Evolutionary conservation across 306 rosid species (phyloP).

Genomic region (Prunus mume): DNA sequence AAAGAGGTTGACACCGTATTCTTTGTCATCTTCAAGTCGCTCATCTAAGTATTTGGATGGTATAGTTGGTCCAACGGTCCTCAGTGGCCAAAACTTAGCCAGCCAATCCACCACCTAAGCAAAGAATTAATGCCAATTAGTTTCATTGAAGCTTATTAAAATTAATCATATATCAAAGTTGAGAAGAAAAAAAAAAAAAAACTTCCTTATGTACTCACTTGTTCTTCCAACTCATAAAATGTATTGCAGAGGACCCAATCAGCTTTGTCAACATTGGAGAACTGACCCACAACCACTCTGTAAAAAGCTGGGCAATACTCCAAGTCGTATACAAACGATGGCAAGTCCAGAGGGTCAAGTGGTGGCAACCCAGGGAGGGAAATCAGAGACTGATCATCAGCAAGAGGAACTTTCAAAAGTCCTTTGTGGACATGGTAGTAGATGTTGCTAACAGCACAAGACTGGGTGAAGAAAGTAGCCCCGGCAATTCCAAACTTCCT

Average conservation of each 20-base stretch:
- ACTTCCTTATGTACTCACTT: constrained; percentile 23
- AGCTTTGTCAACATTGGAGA: constrained; percentile 37
- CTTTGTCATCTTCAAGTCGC: constrained; percentile 22
- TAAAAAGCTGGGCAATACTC: constrained; percentile 45
- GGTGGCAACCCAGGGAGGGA: constrained; percentile 44
- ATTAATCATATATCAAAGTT: background rate
- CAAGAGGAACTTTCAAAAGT: constrained; percentile 21
- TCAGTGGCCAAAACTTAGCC: constrained; percentile 9
- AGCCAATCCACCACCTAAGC: constrained; percentile 23
- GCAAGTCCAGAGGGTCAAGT: constrained; percentile 46
- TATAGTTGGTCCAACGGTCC: constrained; percentile 35
- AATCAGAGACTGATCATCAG: constrained; percentile 24
- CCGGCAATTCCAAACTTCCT: constrained; percentile 28
- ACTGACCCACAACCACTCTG: constrained; percentile 44
- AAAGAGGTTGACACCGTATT: constrained; percentile 14
- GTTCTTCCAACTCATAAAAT: constrained; percentile 50
- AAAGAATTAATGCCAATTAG: background rate
- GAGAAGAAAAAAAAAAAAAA: background rate
- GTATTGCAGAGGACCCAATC: constrained; percentile 56
- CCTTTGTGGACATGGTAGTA: constrained; percentile 28
- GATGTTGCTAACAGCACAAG: constrained; percentile 23
- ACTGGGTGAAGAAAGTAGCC: constrained; percentile 30
- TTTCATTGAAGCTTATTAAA: background rate
- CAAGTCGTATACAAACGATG: constrained; percentile 36
- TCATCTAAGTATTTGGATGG: constrained; percentile 26